Conservation (phyloP, 2,329 filamentous ascomycete species). For the Coleophoma cylindrospora region DNA sequence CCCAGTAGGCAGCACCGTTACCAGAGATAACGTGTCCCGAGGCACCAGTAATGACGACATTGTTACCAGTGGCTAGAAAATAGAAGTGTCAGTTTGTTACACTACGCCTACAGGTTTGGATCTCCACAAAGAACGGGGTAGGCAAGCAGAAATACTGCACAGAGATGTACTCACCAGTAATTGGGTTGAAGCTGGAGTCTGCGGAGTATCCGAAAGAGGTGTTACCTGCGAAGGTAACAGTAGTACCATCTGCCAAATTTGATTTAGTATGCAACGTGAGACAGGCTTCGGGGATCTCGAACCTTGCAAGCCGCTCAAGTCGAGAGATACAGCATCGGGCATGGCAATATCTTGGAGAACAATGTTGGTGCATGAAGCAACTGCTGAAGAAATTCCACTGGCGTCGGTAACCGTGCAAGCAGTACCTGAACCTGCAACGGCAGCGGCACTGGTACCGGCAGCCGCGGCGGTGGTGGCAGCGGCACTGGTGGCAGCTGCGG, state of each 20-base stretch:
- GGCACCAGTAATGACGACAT: constrained; percentile 47
- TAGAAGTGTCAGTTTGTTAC: no score
- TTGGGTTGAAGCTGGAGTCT: constrained; percentile 10
- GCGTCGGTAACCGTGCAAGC: constrained; percentile 50
- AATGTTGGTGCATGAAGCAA: constrained; percentile 45
- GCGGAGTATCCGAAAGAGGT: constrained; percentile 8
- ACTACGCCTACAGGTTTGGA: no score
- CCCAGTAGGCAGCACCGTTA: constrained; percentile 54
- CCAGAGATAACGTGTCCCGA: constrained; percentile 48
- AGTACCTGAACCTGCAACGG: constrained; percentile 9
- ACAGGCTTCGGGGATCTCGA: no score
- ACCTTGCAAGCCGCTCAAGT: constrained; percentile 42
- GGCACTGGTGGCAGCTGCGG: background rate
- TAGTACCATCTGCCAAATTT: constrained; percentile 32
- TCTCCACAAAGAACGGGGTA: no score
- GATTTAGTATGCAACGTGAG: no score
- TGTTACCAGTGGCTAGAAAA: constrained; percentile 44
- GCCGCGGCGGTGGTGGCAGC: background rate
- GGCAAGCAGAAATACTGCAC: no score
- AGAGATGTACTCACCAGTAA: constrained; percentile 9
- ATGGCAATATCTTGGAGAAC: constrained; percentile 47
- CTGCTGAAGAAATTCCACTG: constrained; percentile 34
- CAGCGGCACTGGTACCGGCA: background rate
- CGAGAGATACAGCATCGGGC: constrained; percentile 52
- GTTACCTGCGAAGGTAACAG: constrained; percentile 37